Percentiles rank a stretch among this genome's conserved stretches.
phyloP scores from a whole-genome alignment of 495 filamentous ascomycete genomes.

The Pyronema domesticum region DNA sequence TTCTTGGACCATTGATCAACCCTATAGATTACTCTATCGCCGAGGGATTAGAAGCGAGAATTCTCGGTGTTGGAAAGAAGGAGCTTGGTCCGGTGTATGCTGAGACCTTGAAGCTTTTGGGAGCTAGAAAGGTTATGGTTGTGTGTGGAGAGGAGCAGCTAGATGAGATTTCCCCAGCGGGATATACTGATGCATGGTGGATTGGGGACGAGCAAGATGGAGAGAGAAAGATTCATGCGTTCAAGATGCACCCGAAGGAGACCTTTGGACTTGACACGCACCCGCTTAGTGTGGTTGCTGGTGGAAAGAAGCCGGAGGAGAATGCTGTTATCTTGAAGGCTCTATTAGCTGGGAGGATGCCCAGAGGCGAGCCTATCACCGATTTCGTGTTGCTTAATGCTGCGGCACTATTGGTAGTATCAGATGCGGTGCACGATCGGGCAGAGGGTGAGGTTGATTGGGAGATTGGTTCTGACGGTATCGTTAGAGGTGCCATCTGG shows the following conservation, averaged over 20 bases:
- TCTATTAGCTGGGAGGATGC: slow-evolving; percentile 53
- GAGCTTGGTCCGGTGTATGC: slow-evolving; percentile 75
- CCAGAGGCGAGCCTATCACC: slow-evolving; percentile 67
- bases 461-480: slow-evolving; percentile 45
- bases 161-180: slow-evolving; percentile 85
- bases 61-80: slow-evolving; percentile 77
- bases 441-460: slow-evolving; percentile 43
- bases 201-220: slow-evolving; percentile 29
- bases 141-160: slow-evolving; percentile 89
- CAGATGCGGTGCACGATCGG: slow-evolving; percentile 45
- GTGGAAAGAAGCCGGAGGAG: slow-evolving; percentile 67
- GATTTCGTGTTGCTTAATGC: slow-evolving; percentile 91
- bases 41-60: slow-evolving; percentile 60
- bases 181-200: slow-evolving; percentile 72
- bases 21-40: slow-evolving; percentile 44
- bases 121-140: slow-evolving; percentile 66
- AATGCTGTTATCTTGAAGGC: slow-evolving; percentile 69
- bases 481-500: slow-evolving; percentile 70
- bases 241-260: slow-evolving; percentile 56
- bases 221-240: slow-evolving; percentile 40
- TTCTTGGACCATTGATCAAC: slow-evolving; percentile 82
- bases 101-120: slow-evolving; percentile 60
- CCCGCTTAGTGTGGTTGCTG: slow-evolving; percentile 53
- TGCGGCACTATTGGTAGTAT: slow-evolving; percentile 64
- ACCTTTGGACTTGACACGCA: slow-evolving; percentile 62